These are phyloP conservation scores for Prototheca cutis DNA, from an alignment of 163 green algal species.

Conservation along the genomic window DNA sequence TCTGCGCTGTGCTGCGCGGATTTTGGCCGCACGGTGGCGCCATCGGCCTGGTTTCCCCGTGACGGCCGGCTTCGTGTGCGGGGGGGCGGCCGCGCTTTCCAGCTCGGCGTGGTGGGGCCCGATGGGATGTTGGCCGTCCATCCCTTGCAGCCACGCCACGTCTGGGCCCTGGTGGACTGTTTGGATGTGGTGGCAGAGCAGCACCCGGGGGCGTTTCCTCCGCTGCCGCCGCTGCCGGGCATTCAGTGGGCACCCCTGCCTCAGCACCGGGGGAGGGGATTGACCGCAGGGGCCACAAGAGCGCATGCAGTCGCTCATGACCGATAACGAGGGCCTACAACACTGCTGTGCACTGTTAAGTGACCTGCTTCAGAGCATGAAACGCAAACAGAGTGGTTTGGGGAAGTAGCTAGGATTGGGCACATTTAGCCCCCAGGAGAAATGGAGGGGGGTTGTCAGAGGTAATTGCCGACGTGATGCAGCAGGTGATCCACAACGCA, in stretches of 20 bases:
- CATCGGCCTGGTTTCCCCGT: background rate
- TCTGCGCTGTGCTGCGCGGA: background rate
- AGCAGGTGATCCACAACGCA: too few species aligned
- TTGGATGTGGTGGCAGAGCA: background rate
- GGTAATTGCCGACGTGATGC: too few species aligned
- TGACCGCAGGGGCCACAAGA: too few species aligned
- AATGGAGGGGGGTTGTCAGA: too few species aligned
- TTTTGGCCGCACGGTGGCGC: background rate
- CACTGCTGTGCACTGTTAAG: too few species aligned
- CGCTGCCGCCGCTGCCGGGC: background rate
- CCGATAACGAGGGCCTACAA: too few species aligned
- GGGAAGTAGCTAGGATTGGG: too few species aligned
- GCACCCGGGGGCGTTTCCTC: background rate
- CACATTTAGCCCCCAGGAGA: too few species aligned
- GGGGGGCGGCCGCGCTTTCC: background rate
- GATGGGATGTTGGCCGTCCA: background rate
- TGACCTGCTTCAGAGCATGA: too few species aligned
- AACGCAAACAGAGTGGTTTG: too few species aligned
- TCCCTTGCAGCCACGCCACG: background rate
- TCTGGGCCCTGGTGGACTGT: background rate
- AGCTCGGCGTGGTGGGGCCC: background rate
- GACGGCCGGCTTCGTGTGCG: background rate
- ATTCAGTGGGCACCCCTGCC: too few species aligned
- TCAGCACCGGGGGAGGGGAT: background rate
- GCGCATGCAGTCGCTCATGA: too few species aligned